Base-by-base conservation (phyloP, 148 eudicot species). In the Rhododendron simsii region DNA sequence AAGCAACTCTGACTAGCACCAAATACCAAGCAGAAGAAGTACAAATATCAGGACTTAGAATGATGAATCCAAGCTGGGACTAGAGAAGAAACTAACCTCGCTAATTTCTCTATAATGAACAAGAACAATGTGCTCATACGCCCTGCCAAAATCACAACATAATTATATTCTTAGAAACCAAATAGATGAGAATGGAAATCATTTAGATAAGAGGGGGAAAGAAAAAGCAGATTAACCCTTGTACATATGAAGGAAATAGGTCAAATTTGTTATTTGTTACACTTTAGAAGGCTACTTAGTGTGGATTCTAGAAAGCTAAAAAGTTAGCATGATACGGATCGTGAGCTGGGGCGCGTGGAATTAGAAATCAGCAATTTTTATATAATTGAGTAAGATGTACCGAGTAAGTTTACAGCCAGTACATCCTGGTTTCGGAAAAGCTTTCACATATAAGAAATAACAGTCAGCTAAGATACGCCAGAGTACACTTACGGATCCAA, bases 81-180 rank as follows among this genome's bases (percentile, higher is more conserved):
- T 65, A 65, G 30, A 65, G 71, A 65, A 18, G 23, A 78, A 26
- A 87, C 91, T 90, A 76, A 96, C 99, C 95, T 92, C 94, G 33
- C 89, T 82, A 81, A 94, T 93, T 48, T 96, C 96, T 90, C 99
- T 92, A 90, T 96, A 96, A 91, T 96, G 99, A 87, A 96, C 99
- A 87, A 96, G 98, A 87, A 96, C 99, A 92, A 96, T 96, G 88
- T 96, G 99, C 81, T 95, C 98, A 86, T 88, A 87, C 33, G 91
- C 95, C 94, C 99, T 96, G 89, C 87, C 85, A 84, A 80, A 89
- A 81, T 10, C 30, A 3, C 0, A 65, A 8, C 65, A 65, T 10
- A 65, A 65, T 65, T 8, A 65, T 21, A 65, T 65, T 65, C 28
- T 65, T 35, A 73, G 37, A 82, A 81, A n/a, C 26, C 3, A 65